phyloP scores from a whole-genome alignment of 2,329 filamentous ascomycete genomes.

The Colletotrichum sp. region DNA sequence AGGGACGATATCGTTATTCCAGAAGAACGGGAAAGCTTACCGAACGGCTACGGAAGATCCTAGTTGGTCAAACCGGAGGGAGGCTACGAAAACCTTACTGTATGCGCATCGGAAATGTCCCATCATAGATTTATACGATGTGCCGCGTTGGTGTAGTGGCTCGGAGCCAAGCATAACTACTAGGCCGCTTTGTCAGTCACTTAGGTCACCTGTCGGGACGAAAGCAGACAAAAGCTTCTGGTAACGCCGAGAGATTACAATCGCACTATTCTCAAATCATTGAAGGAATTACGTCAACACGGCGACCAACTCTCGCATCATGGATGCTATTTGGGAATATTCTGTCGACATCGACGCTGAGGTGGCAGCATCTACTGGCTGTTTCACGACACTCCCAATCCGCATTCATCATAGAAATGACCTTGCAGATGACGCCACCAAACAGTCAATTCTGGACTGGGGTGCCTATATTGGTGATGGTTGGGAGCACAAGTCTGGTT shows the following conservation, averaged over 20 bases:
- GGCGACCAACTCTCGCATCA: not conserved
- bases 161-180: not conserved
- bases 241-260: not conserved
- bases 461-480: not conserved
- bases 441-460: not conserved
- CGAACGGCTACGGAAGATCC: not conserved
- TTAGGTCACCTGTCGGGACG: not conserved
- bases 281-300: not conserved
- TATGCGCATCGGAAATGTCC: not conserved
- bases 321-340: not conserved
- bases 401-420: constrained; percentile 1
- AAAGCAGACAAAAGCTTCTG: not conserved
- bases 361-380: not conserved
- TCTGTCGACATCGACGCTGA: not conserved
- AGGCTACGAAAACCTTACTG: not conserved
- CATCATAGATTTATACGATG: not conserved
- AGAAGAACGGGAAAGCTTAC: not conserved
- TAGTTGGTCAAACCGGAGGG: not conserved
- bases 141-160: not conserved
- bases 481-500: not conserved
- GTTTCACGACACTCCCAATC: constrained; percentile 2
- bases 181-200: not conserved
- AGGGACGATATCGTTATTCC: not conserved
- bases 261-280: not conserved
- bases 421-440: not conserved